These are phyloP conservation scores for Dothideomycetes sp. DNA, from an alignment of 2,329 filamentous ascomycete species.

Conservation along the genomic window DNA sequence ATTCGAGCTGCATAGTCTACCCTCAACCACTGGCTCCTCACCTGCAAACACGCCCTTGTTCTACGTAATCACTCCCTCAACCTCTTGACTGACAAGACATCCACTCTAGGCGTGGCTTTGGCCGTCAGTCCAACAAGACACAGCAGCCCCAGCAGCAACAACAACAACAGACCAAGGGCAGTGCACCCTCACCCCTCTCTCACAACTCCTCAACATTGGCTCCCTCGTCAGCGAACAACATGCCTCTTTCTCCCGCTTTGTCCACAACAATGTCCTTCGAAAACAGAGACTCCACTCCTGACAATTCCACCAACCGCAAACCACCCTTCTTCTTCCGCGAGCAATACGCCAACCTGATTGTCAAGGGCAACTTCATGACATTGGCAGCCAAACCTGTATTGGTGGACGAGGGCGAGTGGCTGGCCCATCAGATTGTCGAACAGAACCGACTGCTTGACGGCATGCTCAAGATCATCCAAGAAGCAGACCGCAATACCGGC, in stretches of 20 bases:
- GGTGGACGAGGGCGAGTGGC: constrained; percentile 89
- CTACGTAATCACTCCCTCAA: not conserved
- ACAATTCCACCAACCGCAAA: constrained; percentile 46
- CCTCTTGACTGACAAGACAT: constrained; percentile 7
- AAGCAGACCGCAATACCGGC: constrained; percentile 67
- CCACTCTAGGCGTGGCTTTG: constrained; percentile 25
- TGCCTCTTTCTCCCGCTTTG: constrained; percentile 31
- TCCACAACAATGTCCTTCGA: constrained; percentile 58
- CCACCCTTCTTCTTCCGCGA: constrained; percentile 68
- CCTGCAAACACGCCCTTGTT: too few relatives aligned
- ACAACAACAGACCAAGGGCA: constrained; percentile 23
- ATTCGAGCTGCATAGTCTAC: too few relatives aligned
- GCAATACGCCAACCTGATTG: constrained; percentile 72
- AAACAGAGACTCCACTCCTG: constrained; percentile 35
- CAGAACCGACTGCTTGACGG: constrained; percentile 83
- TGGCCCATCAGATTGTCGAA: constrained; percentile 90
- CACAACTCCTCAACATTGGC: constrained; percentile 24
- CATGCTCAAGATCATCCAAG: constrained; percentile 81
- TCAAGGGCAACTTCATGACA: constrained; percentile 97
- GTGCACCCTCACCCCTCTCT: constrained; percentile 24
- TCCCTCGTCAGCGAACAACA: constrained; percentile 13
- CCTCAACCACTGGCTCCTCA: not conserved
- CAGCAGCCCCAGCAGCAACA: constrained; percentile 10
- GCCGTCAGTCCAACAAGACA: constrained; percentile 20
- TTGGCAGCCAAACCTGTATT: constrained; percentile 86